Conservation (phyloP, 106 monocot species). For the Dendrobium officinale region DNA sequence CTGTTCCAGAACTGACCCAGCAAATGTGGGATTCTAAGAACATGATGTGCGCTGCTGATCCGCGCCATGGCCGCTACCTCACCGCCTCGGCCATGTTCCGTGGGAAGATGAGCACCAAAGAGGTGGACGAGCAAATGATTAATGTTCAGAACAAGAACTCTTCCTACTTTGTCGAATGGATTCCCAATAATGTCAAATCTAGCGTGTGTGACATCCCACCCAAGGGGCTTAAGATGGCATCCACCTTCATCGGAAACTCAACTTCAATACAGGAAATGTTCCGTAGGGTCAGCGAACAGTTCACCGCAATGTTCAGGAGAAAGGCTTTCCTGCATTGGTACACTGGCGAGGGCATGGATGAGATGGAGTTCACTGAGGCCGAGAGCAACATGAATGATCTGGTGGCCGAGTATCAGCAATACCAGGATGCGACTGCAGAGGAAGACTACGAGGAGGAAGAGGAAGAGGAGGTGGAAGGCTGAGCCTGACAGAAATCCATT, state of each 20-base stretch:
- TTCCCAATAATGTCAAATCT: conserved; percentile 42
- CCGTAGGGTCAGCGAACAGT: conserved; percentile 19
- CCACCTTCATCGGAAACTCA: conserved; percentile 32
- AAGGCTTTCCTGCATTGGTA: conserved; percentile 31
- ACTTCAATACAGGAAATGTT: conserved; percentile 44
- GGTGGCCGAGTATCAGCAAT: conserved; percentile 19
- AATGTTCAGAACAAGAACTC: conserved; percentile 51
- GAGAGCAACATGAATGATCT: conserved; percentile 30
- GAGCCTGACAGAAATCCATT: no score
- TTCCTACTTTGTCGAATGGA: conserved; percentile 45
- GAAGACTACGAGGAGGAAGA: conserved; percentile 12
- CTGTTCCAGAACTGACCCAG: conserved; percentile 54
- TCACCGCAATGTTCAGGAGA: conserved; percentile 24
- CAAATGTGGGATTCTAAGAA: conserved; percentile 52
- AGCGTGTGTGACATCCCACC: conserved; percentile 35
- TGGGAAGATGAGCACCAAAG: conserved; percentile 51
- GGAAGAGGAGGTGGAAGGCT: not conserved
- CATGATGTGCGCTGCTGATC: conserved; percentile 53
- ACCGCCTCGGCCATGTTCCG: conserved; percentile 68
- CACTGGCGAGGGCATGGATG: conserved; percentile 24
- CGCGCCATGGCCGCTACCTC: conserved; percentile 56
- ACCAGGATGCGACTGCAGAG: conserved; percentile 14
- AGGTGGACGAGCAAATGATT: conserved; percentile 45
- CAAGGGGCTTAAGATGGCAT: conserved; percentile 27
- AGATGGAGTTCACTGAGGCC: conserved; percentile 27